Percentiles rank a stretch among this genome's conserved stretches.
Conservation (phyloP, 257 asterid species). For the Leonotis leonurus region DNA sequence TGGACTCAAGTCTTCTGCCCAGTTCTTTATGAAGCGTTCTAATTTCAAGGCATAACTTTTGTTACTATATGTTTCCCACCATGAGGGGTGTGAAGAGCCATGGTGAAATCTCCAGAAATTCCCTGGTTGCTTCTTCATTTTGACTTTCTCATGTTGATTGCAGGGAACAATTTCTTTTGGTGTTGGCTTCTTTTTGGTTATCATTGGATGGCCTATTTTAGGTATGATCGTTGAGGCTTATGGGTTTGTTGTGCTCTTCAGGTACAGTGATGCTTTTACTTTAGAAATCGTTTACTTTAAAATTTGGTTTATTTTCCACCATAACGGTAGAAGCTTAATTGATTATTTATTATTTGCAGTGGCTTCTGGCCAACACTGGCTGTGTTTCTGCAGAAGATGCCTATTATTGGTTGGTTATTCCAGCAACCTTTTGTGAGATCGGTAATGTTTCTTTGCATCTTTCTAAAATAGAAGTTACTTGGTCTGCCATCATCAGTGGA, state of each 20-base stretch:
- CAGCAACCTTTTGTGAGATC: constrained; percentile 90
- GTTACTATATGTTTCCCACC: neutral
- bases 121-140: constrained; percentile 5
- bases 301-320: constrained; percentile 3
- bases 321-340: constrained; percentile 10
- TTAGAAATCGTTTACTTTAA: neutral
- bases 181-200: constrained; percentile 71
- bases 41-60: constrained; percentile 63
- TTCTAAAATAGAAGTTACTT: neutral
- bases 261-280: constrained; percentile 31
- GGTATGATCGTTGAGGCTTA: constrained; percentile 96
- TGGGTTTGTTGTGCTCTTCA: constrained; percentile 91
- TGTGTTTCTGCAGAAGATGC: constrained; percentile 90
- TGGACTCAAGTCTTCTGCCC: constrained; percentile 77
- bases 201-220: constrained; percentile 87
- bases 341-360: constrained; percentile 47
- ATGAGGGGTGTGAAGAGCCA: neutral
- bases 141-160: constrained; percentile 15
- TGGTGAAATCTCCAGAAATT: neutral
- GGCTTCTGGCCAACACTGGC: constrained; percentile 98
- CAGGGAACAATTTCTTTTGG: constrained; percentile 83
- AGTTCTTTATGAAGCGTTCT: constrained; percentile 85
- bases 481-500: neutral
- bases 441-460: constrained; percentile 42
- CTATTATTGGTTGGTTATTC: constrained; percentile 83